Conservation (phyloP, 139 green algal genomes). For the Chlorella sp. region DNA sequence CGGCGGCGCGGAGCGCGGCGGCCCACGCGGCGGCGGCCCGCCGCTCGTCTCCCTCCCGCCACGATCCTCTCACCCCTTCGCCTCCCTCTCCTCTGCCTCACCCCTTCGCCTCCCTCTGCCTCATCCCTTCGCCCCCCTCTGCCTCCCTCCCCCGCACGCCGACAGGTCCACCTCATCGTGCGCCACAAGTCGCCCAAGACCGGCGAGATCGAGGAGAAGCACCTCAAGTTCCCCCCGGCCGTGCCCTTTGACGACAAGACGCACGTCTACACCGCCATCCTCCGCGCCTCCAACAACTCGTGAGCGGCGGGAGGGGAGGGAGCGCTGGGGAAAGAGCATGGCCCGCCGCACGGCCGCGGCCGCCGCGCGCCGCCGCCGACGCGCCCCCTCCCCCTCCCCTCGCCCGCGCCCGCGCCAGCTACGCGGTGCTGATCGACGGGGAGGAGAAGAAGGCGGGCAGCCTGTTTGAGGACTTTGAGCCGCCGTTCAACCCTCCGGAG, state of each 20-base stretch:
- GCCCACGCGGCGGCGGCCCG: too few relatives aligned
- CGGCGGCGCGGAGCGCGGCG: too few relatives aligned
- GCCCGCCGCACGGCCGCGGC: neutral
- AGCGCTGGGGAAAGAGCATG: neutral
- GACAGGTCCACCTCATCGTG: slow-evolving; percentile 94
- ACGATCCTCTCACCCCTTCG: too few relatives aligned
- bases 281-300: slow-evolving; percentile 76
- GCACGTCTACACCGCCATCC: slow-evolving; percentile 80
- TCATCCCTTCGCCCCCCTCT: neutral
- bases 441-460: slow-evolving; percentile 58
- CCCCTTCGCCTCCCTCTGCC: neutral
- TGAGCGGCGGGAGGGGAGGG: neutral
- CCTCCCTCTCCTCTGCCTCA: too few relatives aligned
- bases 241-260: slow-evolving; percentile 62
- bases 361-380: too few relatives aligned
- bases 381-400: neutral
- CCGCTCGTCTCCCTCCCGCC: too few relatives aligned
- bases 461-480: slow-evolving; percentile 78
- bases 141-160: neutral
- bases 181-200: slow-evolving; percentile 82
- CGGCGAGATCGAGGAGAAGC: slow-evolving; percentile 90
- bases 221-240: slow-evolving; percentile 75
- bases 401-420: slow-evolving; percentile 41
- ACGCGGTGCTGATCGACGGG: slow-evolving; percentile 81
- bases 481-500: slow-evolving; percentile 76